phyloP scores from a whole-genome alignment of 345 rosid species.

The Erysimum cheiranthoides region DNA sequence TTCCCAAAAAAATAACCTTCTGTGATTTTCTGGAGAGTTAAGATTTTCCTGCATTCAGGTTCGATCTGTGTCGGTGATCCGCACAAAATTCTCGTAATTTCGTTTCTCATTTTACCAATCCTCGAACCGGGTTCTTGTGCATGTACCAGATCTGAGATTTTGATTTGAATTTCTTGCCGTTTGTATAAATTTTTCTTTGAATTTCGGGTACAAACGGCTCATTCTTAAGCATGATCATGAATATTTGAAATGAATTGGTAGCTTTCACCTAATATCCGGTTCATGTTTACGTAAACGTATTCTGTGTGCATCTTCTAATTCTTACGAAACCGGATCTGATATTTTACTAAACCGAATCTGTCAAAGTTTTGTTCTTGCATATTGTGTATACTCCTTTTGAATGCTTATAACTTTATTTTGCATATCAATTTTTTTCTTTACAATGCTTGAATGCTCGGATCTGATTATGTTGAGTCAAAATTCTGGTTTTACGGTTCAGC shows the following conservation, averaged over 20 bases:
- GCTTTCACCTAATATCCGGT: constrained; percentile 15
- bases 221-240: constrained; percentile 25
- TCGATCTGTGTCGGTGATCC: constrained; percentile 50
- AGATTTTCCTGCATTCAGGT: constrained; percentile 16
- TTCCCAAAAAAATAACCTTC: neutral
- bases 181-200: neutral
- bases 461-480: constrained; percentile 12
- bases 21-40: neutral
- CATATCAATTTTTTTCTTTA: constrained; percentile 1
- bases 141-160: constrained; percentile 46
- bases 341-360: neutral
- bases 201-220: constrained; percentile 14
- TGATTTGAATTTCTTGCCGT: constrained; percentile 19
- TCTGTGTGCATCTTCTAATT: constrained; percentile 26
- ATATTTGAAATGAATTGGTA: constrained; percentile 4
- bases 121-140: constrained; percentile 27
- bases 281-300: constrained; percentile 28
- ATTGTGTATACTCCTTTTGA: constrained; percentile 2
- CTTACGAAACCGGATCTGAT: constrained; percentile 34
- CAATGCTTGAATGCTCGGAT: constrained; percentile 18
- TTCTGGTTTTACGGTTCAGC: constrained; percentile 1
- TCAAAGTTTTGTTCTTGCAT: neutral
- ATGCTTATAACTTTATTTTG: neutral
- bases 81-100: constrained; percentile 31
- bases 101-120: neutral